Conservation (phyloP, 2,329 filamentous ascomycete species). For the Aspergillus versicolor region DNA sequence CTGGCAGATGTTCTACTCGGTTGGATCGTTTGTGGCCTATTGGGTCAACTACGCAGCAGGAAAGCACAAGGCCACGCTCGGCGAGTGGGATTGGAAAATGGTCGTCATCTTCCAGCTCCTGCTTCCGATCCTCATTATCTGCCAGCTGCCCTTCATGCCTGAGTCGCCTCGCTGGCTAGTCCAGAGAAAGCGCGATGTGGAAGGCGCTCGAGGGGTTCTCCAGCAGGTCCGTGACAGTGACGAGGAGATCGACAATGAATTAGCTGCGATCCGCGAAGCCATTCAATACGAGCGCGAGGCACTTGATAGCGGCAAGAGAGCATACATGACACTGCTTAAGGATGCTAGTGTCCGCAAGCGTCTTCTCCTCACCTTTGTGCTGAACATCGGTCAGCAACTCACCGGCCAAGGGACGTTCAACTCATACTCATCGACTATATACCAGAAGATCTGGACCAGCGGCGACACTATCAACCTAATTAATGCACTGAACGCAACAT, state of each 20-base stretch:
- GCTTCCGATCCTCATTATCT: slow-evolving; percentile 33
- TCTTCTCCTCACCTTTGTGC: slow-evolving; percentile 61
- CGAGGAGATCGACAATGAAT: slow-evolving; percentile 65
- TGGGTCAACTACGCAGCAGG: slow-evolving; percentile 65
- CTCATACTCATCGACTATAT: slow-evolving; percentile 69
- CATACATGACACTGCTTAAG: slow-evolving; percentile 66
- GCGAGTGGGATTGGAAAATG: slow-evolving; percentile 72
- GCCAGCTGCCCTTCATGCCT: slow-evolving; percentile 59
- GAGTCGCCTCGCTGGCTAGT: slow-evolving; percentile 68
- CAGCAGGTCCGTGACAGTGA: slow-evolving; percentile 62
- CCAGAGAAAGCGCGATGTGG: slow-evolving; percentile 58
- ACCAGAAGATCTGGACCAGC: slow-evolving; percentile 66
- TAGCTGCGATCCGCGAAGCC: slow-evolving; percentile 64
- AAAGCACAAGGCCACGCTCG: slow-evolving; percentile 55
- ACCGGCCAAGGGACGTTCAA: slow-evolving; percentile 74
- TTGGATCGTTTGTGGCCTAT: slow-evolving; percentile 65
- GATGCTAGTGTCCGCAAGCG: slow-evolving; percentile 67
- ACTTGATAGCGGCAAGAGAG: slow-evolving; percentile 50
- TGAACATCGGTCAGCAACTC: slow-evolving; percentile 71
- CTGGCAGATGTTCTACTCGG: slow-evolving; percentile 68
- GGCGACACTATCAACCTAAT: slow-evolving; percentile 65
- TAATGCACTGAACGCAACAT: slow-evolving; percentile 72
- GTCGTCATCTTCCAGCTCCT: slow-evolving; percentile 71
- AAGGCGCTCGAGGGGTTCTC: slow-evolving; percentile 59
- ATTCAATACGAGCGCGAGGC: slow-evolving; percentile 71